These are phyloP conservation scores for Fusarium protoensiforme DNA, from an alignment of 2,329 filamentous ascomycete species.

Conservation along the genomic window DNA sequence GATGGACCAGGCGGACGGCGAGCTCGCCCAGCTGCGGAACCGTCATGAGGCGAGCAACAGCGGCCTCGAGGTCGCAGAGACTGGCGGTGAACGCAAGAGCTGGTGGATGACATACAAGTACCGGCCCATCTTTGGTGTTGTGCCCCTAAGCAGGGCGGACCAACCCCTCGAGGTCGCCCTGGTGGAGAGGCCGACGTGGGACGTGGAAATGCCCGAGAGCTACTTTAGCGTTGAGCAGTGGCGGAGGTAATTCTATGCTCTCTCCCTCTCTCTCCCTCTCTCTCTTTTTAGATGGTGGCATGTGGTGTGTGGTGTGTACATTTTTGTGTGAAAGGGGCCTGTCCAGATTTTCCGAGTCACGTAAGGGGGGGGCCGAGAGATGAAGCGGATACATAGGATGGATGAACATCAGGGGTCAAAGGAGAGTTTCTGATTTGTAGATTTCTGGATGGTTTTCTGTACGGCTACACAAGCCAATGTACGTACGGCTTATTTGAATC, in stretches of 20 bases:
- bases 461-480: conserved; percentile 14
- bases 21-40: conserved; percentile 50
- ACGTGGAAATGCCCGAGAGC: conserved; percentile 79
- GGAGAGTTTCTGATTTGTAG: conserved; percentile 26
- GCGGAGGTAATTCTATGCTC: conserved; percentile 50
- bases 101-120: conserved; percentile 94
- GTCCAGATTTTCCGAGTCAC: conserved; percentile 7
- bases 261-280: too few species aligned
- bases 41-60: conserved; percentile 34
- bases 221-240: conserved; percentile 71
- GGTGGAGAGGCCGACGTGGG: conserved; percentile 87
- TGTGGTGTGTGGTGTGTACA: conserved; percentile 2
- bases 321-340: not conserved
- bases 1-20: conserved; percentile 48
- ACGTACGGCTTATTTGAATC: conserved; percentile 31
- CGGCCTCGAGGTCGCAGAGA: conserved; percentile 32
- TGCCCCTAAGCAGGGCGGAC: conserved; percentile 56
- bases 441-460: conserved; percentile 34
- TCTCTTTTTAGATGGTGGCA: not conserved
- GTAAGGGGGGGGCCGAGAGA: not conserved
- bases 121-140: conserved; percentile 85
- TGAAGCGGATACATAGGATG: conserved; percentile 9
- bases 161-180: conserved; percentile 80
- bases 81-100: conserved; percentile 47
- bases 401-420: conserved; percentile 14